A percentile compares a stretch with the other conserved stretches of the same genome.
These are phyloP conservation scores for Fusarium oligoseptatum DNA, from an alignment of 2,329 filamentous ascomycete species.

Conservation along the genomic window DNA sequence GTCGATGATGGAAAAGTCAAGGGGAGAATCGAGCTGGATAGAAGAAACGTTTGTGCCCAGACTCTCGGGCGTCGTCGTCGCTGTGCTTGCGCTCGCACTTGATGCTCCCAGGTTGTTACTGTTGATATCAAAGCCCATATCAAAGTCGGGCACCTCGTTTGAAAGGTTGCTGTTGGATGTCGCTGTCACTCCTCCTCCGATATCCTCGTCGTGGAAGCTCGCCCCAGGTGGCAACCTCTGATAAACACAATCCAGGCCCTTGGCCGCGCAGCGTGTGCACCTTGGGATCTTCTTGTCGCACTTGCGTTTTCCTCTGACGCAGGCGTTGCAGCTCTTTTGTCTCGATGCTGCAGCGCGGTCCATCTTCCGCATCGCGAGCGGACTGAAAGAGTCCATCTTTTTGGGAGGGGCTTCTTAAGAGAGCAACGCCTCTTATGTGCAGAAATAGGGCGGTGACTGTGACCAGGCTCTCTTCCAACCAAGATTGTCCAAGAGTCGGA, in stretches of 20 bases:
- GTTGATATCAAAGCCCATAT: slow-evolving; percentile 54
- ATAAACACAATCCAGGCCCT: slow-evolving; percentile 59
- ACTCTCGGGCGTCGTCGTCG: slow-evolving; percentile 49
- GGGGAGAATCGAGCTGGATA: slow-evolving; percentile 45
- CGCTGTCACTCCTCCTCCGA: slow-evolving; percentile 23
- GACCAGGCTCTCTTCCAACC: slow-evolving; percentile 12
- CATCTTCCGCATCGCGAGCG: slow-evolving; percentile 47
- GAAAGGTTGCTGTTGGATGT: slow-evolving; percentile 6
- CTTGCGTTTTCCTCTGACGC: slow-evolving; percentile 61
- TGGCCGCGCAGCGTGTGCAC: slow-evolving; percentile 59
- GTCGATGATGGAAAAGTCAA: slow-evolving; percentile 54
- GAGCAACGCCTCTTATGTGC: slow-evolving; percentile 13
- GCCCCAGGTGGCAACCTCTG: slow-evolving; percentile 50
- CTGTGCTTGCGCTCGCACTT: slow-evolving; percentile 38
- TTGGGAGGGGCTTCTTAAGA: too few species aligned
- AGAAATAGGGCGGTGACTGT: not conserved
- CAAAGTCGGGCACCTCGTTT: slow-evolving; percentile 50
- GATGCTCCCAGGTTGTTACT: slow-evolving; percentile 48
- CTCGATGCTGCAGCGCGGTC: slow-evolving; percentile 57
- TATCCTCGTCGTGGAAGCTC: slow-evolving; percentile 39
- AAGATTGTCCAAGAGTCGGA: slow-evolving; percentile 20
- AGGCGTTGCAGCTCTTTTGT: slow-evolving; percentile 64
- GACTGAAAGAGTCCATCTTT: slow-evolving; percentile 44
- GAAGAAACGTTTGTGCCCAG: slow-evolving; percentile 39
- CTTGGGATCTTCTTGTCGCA: slow-evolving; percentile 61